phyloP scores from a whole-genome alignment of 2,329 filamentous ascomycete genomes.

The Aureobasidium vineae region DNA sequence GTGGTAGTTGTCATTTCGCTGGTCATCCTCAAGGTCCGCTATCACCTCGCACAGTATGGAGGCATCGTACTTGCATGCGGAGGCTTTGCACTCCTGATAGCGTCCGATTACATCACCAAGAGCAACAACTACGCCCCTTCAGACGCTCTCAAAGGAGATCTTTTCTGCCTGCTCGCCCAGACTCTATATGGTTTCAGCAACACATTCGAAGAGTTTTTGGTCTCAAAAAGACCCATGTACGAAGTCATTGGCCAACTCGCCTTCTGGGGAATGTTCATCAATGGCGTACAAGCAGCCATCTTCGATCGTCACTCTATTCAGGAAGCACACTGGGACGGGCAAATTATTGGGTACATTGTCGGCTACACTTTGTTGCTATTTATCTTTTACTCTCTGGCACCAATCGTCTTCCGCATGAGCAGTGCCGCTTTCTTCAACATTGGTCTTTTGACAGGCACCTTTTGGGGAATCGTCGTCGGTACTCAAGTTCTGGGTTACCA shows the following conservation, averaged over 20 bases:
- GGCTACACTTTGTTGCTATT: constrained; percentile 83
- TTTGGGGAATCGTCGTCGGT: constrained; percentile 95
- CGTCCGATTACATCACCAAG: constrained; percentile 74
- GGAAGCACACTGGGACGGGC: constrained; percentile 45
- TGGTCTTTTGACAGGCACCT: constrained; percentile 87
- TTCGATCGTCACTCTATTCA: constrained; percentile 78
- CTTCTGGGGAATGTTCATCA: constrained; percentile 85
- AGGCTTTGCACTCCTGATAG: constrained; percentile 84
- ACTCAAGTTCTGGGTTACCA: constrained; percentile 76
- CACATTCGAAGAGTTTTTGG: constrained; percentile 91
- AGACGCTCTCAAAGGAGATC: constrained; percentile 81
- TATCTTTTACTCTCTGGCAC: constrained; percentile 85
- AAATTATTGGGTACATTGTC: constrained; percentile 74
- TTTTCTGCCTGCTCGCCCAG: constrained; percentile 86
- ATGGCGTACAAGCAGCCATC: constrained; percentile 84
- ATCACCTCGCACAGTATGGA: constrained; percentile 77
- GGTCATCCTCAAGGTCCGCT: constrained; percentile 78
- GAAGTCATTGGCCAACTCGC: constrained; percentile 91
- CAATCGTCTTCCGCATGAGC: constrained; percentile 83
- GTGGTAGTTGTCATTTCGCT: constrained; percentile 86
- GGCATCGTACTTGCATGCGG: constrained; percentile 91
- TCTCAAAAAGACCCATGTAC: constrained; percentile 80
- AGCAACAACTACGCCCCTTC: constrained; percentile 64
- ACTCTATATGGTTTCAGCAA: constrained; percentile 90
- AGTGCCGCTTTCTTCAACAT: constrained; percentile 97